These are phyloP conservation scores for Elsinoe batatas DNA, from an alignment of 2,329 filamentous ascomycete genomes.

Conservation along the genomic window DNA sequence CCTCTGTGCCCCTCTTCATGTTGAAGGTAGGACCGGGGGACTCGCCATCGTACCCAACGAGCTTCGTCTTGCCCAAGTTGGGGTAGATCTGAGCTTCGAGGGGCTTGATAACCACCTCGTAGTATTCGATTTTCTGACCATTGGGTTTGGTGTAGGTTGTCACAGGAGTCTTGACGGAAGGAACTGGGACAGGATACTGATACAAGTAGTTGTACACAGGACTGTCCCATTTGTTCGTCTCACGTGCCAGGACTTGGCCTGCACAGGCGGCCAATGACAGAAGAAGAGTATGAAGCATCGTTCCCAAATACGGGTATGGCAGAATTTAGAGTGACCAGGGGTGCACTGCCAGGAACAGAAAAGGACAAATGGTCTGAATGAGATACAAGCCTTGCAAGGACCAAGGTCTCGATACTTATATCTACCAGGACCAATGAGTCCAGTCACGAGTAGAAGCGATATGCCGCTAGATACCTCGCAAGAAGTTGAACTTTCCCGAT, in stretches of 20 bases:
- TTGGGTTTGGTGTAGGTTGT: slow-evolving; percentile 13
- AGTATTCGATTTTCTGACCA: slow-evolving; percentile 35
- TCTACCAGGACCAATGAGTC: neutral
- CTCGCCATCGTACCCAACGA: slow-evolving; percentile 44
- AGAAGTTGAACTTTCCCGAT: neutral
- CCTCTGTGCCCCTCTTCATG: slow-evolving; percentile 38
- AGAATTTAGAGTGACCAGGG: neutral
- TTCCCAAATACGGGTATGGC: neutral
- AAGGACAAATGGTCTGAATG: neutral
- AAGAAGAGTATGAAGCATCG: slow-evolving; percentile 3
- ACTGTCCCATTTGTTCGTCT: slow-evolving; percentile 9
- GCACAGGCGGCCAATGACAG: neutral
- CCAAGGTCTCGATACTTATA: slow-evolving; percentile 1
- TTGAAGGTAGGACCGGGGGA: slow-evolving; percentile 44
- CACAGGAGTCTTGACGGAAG: slow-evolving; percentile 13
- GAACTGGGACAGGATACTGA: slow-evolving; percentile 13
- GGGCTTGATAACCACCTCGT: slow-evolving; percentile 34
- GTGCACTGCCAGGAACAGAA: neutral
- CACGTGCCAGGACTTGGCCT: neutral
- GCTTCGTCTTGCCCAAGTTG: slow-evolving; percentile 25
- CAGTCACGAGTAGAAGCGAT: neutral
- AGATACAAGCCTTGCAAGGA: slow-evolving; percentile 5
- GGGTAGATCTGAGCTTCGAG: slow-evolving; percentile 35
- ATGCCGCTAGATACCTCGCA: neutral
- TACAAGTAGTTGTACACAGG: slow-evolving; percentile 15